These are phyloP conservation scores for Wallacemonas sp. DNA, from an alignment of 208 protist species.

Conservation along the genomic window DNA sequence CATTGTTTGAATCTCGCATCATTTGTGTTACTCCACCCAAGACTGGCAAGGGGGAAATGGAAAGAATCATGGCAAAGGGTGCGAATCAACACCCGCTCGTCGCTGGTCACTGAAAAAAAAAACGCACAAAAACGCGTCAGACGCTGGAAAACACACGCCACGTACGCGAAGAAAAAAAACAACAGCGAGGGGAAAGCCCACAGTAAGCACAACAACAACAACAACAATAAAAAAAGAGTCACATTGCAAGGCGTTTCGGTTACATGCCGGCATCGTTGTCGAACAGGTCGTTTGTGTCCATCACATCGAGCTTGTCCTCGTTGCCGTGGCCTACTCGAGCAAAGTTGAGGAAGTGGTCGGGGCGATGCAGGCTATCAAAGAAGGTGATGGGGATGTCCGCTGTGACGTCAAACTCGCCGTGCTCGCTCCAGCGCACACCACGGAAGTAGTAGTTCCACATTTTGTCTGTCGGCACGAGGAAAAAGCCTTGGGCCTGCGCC, in stretches of 20 bases:
- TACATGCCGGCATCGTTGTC: slow-evolving; percentile 41
- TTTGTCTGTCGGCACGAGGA: slow-evolving; percentile 68
- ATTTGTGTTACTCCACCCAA: too few relatives aligned
- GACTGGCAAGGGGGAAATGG: too few relatives aligned
- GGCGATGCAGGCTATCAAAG: slow-evolving; percentile 72
- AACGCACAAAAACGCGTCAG: too few relatives aligned
- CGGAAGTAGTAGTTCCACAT: slow-evolving; percentile 90
- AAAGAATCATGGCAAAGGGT: too few relatives aligned
- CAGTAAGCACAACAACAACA: slow-evolving; percentile 14
- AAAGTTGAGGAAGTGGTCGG: slow-evolving; percentile 90
- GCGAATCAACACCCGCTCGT: too few relatives aligned
- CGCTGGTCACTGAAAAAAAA: too few relatives aligned
- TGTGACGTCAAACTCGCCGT: slow-evolving; percentile 71
- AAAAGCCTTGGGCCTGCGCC: slow-evolving; percentile 71
- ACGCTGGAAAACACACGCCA: too few relatives aligned
- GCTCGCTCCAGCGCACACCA: slow-evolving; percentile 76
- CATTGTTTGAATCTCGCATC: too few relatives aligned
- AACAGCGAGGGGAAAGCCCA: too few relatives aligned
- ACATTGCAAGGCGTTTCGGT: slow-evolving; percentile 12
- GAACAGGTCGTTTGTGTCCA: slow-evolving; percentile 66
- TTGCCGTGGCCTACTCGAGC: slow-evolving; percentile 49
- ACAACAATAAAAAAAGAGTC: slow-evolving; percentile 7
- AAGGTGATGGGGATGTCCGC: slow-evolving; percentile 72
- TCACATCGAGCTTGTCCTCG: slow-evolving; percentile 55
- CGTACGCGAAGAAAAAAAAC: too few relatives aligned